Base-by-base conservation (phyloP, 2,329 filamentous ascomycete species). In the Phialophora macrospora region DNA sequence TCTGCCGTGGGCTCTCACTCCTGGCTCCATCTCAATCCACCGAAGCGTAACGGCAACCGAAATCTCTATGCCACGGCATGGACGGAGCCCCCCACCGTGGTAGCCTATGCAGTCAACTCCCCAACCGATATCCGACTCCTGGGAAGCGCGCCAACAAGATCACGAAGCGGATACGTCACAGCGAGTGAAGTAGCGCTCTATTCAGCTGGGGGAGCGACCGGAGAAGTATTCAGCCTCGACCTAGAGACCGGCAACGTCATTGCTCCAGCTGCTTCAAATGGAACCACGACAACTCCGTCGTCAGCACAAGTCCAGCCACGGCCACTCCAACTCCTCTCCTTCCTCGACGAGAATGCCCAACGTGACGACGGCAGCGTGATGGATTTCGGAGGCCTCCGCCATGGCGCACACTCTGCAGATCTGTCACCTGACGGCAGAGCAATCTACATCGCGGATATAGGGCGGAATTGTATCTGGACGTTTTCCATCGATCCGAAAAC, bases 401-500 rank as follows among this genome's bases (percentile, higher is more conserved):
- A 73, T 61, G 71, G 71, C 38, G 69, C 73, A 1, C 73, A 75
- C 62, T 69, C 67, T 11, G 67, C 72, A 2, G 73, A 74, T 38
- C 66, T 75, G 11, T 72, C 70, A 6, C 72, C 72, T 0, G 66
- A 71, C 52, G 69, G 70, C 14, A 55, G 60, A 17, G 65, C 68
- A 3, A 57, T 75, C 9, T 75, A 74, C 55, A 56, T 75, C 5
- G 72, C 73, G 0, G 72, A 75, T 66, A 74, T 74, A 2, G 72
- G 73, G 2, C 69, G 71, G 2, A 71, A 73, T 60, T 72, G 70
- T 57, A 72, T 73, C 58, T 73, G 70, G 70, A 70, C 69, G 7
- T 73, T 65, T 48, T 56, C 66, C 17, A 61, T 72, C n/a, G 62
- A 63, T n/a, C 44, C 56, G 22, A 26, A 17, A 32, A 58, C 58